Conservation (phyloP, 2,329 filamentous ascomycete species). For the Cytospora chrysosperma region DNA sequence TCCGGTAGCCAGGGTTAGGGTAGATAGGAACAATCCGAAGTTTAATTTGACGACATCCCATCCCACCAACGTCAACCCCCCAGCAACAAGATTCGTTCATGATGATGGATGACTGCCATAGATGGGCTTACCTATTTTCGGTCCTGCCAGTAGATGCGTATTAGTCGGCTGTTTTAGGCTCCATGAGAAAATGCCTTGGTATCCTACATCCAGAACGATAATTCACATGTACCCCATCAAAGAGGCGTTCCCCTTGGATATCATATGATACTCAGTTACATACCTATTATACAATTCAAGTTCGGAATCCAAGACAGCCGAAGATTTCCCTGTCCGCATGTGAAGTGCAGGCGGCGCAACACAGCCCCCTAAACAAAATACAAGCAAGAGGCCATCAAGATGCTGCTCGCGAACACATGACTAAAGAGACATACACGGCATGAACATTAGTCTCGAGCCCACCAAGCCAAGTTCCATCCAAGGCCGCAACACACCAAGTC, state of each 20-base stretch:
- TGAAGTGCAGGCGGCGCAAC: background rate
- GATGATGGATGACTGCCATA: too few relatives aligned
- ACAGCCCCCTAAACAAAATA: background rate
- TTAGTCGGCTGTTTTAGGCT: too few relatives aligned
- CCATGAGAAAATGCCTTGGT: too few relatives aligned
- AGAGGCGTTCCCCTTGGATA: background rate
- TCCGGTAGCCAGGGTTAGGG: background rate
- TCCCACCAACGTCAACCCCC: background rate
- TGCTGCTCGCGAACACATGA: background rate
- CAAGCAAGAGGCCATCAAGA: background rate
- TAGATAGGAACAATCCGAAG: background rate
- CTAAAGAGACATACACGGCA: background rate
- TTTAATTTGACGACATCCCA: background rate
- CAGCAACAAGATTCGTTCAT: too few relatives aligned
- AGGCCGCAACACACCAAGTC: background rate
- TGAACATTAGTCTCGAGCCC: background rate
- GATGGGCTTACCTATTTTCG: too few relatives aligned
- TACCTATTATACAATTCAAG: background rate
- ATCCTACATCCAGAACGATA: too few relatives aligned
- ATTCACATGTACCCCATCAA: background rate
- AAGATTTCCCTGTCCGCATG: background rate
- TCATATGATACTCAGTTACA: too few relatives aligned
- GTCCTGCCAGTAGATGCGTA: too few relatives aligned
- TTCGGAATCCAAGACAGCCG: background rate
- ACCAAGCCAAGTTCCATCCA: background rate